Percentiles rank a stretch among this genome's conserved stretches.
Conservation (phyloP, 805 yeast species). For the Barnettozyma siamensis region DNA sequence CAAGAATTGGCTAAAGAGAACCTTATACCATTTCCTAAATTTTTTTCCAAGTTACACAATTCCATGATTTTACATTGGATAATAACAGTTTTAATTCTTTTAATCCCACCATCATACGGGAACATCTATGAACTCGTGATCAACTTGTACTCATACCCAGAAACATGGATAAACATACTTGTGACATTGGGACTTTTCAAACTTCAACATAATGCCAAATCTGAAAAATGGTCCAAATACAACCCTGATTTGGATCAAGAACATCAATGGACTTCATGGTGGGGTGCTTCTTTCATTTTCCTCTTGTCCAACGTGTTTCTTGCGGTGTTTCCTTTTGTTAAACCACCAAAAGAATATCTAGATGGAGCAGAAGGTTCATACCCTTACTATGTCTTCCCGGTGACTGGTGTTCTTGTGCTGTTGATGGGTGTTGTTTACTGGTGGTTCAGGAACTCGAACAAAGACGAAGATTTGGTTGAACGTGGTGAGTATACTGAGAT, state of each 20-base stretch:
- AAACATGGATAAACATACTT: conserved; percentile 50
- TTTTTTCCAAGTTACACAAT: conserved; percentile 38
- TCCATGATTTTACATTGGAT: conserved; percentile 51
- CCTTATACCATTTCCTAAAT: conserved; percentile 42
- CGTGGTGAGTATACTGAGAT: background rate
- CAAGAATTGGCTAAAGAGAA: conserved; percentile 49
- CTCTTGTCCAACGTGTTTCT: conserved; percentile 42
- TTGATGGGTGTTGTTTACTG: conserved; percentile 38
- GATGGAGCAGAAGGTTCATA: conserved; percentile 27
- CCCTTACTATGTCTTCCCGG: conserved; percentile 56
- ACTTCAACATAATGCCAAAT: conserved; percentile 36
- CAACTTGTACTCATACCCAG: conserved; percentile 58
- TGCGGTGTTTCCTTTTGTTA: conserved; percentile 51
- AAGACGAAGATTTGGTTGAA: background rate
- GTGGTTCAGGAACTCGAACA: conserved; percentile 13
- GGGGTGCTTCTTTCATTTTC: conserved; percentile 31
- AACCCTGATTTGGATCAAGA: conserved; percentile 7
- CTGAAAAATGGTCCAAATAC: conserved; percentile 36
- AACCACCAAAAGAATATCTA: conserved; percentile 35
- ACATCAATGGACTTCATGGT: conserved; percentile 26
- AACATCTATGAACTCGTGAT: conserved; percentile 60
- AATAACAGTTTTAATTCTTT: conserved; percentile 46
- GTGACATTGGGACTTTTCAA: conserved; percentile 50
- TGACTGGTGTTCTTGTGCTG: conserved; percentile 44
- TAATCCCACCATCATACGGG: conserved; percentile 52